Base-by-base conservation (phyloP, 306 rosid genomes). In the Potentilla sterilis region DNA sequence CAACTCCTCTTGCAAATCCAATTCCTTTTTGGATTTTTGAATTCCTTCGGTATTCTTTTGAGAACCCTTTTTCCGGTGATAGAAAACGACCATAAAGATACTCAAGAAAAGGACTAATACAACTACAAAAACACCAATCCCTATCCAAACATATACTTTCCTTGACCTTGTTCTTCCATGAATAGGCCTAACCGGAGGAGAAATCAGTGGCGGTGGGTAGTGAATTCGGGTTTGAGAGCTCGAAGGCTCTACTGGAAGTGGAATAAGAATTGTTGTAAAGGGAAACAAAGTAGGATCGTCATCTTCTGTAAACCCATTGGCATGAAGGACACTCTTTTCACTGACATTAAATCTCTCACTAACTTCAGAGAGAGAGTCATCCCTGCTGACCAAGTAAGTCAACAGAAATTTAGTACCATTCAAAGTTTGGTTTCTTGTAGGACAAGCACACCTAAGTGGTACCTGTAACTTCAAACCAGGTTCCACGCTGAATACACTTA, bases 371-470 rank as follows among this genome's bases (percentile, higher is more conserved):
- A 86, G 46, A 34, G n/a, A 41, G 59, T 92, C 97, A 22, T 66
- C 88, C 79, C 35, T 7, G 44, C 75, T 54, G 67, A 86, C 81
- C 12, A 83, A 49, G 75, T 83, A 92, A 10, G 92, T 87, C 19
- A 88, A 70, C 21, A 90, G 77, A 78, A 74, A 87, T 77, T 72
- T 79, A 52, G 74, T 79, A 13, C 97, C 90, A n/a, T 64, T 75
- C 15, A n/a, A 58, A 18, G 59, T 38, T 69, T 87, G 90, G 61
- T 82, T 70, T 72, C 10, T 32, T 0, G 92, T 83, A 6, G 96
- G 91, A 80, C 96, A 90, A 77, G 97, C 91, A 65, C 96, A 92
- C 54, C 89, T 79, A 19, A 92, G 92, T 6, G 92, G 88, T 24
- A 90, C 96, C n/a, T 75, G 67, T 76, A 92, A 49, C 51, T 71